Evolutionary conservation across 805 yeast species (phyloP).

Genomic region (Dipodascopsis uninucleata): DNA sequence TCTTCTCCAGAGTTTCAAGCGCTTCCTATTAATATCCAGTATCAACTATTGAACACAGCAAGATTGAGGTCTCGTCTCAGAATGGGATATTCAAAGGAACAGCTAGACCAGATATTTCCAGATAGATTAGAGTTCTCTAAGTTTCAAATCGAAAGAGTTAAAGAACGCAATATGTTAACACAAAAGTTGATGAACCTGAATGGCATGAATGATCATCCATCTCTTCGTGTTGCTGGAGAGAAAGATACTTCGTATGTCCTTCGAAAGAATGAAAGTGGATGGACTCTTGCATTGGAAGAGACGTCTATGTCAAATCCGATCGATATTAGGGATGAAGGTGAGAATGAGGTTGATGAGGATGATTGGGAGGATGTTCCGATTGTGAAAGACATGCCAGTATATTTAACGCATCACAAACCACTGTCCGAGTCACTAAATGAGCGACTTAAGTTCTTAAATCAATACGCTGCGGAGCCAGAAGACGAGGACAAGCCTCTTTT

Average conservation of each 20-base stretch:
- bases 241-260: slow-evolving; percentile 71
- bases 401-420: neutral
- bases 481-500: slow-evolving; percentile 14
- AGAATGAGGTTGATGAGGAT: slow-evolving; percentile 45
- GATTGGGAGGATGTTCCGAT: slow-evolving; percentile 72
- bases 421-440: neutral
- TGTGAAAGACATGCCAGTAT: neutral
- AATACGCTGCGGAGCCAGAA: too few species aligned
- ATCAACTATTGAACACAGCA: slow-evolving; percentile 78
- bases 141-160: slow-evolving; percentile 90
- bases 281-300: slow-evolving; percentile 25
- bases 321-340: slow-evolving; percentile 34
- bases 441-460: too few species aligned
- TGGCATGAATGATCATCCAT: slow-evolving; percentile 60
- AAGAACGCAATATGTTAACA: slow-evolving; percentile 84
- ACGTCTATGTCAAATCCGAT: slow-evolving; percentile 21
- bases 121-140: slow-evolving; percentile 83
- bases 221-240: slow-evolving; percentile 76
- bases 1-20: slow-evolving; percentile 69
- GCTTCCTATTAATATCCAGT: slow-evolving; percentile 82
- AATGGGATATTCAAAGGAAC: slow-evolving; percentile 93
- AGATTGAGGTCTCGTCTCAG: slow-evolving; percentile 82
- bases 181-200: slow-evolving; percentile 79
- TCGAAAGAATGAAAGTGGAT: slow-evolving; percentile 55
- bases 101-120: slow-evolving; percentile 75